Evolutionary conservation across 148 eudicot genomes (phyloP), one percentile per base, ranked within the genome.

Genomic region (Chenopodium formosanum): DNA sequence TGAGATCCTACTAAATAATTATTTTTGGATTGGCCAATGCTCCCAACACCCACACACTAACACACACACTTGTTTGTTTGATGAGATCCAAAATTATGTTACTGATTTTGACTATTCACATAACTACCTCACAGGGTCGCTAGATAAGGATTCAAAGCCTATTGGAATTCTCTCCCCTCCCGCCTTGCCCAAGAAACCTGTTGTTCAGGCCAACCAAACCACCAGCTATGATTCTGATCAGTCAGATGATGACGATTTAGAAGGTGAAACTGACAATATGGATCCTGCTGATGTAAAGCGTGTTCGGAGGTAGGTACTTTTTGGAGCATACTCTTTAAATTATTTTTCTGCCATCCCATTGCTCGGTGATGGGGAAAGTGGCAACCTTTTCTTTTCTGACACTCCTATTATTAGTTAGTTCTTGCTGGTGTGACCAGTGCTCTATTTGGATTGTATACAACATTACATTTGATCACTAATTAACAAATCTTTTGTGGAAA

Each of bases 241-340:
- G 79, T 94, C 98, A 53, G 98, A 96, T 88, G 99, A 96, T 85
- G 98, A 94, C 78, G 99, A 96, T 76, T 90, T 88, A 78, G 99
- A 96, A 72, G 99, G 95, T 74, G 99, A 94, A 80, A 86, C 88
- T 66, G 86, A 87, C 27, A 89, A 87, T 80, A 82, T 32, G 89
- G 93, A 89, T 81, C 98, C 97, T 70, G 27, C 90, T 37, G 93
- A 96, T 89, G 93, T 83, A 13, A 96, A 91, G 88, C 97, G 99
- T 73, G 89, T 89, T 58, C 85, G 99, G 80, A 94, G 99, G 86
- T 84, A 74, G 31, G 65, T 20, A 9, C 62, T 50, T 16, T 74
- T 68, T 16, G 25, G 52, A 64, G 68, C 70, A 9, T 12, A 22
- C 32, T 75, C 70, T 60, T 48, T 9, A 25, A 19, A 32, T 67